These are phyloP conservation scores for Pythium aphanidermatum DNA, from an alignment of 352 stramenopile species.

Conservation along the genomic window DNA sequence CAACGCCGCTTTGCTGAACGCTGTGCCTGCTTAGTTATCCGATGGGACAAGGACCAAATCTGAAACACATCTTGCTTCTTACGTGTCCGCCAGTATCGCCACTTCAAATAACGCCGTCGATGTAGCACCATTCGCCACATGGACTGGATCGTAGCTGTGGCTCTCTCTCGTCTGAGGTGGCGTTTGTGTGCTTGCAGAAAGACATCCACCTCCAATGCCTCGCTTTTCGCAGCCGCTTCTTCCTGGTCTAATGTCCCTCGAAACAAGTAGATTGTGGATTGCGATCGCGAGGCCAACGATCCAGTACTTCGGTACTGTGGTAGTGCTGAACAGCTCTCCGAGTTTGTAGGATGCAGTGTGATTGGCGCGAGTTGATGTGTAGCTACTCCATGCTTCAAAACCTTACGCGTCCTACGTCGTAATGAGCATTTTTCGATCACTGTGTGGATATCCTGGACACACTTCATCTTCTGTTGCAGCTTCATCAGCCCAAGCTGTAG, in stretches of 20 bases:
- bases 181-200: constrained; percentile 22
- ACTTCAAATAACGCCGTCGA: constrained; percentile 37
- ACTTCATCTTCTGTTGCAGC: constrained; percentile 17
- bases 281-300: background rate
- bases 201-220: constrained; percentile 22
- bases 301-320: too few relatives aligned
- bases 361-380: too few relatives aligned
- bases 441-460: constrained; percentile 8
- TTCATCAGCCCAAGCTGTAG: constrained; percentile 10
- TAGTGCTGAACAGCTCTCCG: too few relatives aligned
- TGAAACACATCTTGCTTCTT: constrained; percentile 33
- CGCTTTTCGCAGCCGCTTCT: constrained; percentile 1
- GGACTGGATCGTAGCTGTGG: constrained; percentile 39
- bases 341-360: too few relatives aligned
- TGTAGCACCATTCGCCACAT: constrained; percentile 45
- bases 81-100: constrained; percentile 27
- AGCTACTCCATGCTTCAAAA: too few relatives aligned
- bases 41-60: constrained; percentile 40
- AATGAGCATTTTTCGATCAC: background rate
- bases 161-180: constrained; percentile 21
- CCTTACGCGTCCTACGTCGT: too few relatives aligned
- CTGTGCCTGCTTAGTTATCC: constrained; percentile 28
- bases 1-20: constrained; percentile 29
- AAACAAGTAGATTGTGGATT: constrained; percentile 15
- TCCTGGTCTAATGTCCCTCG: constrained; percentile 14